phyloP scores from a whole-genome alignment of 805 yeast species.

The Barnettozyma botsteinii region DNA sequence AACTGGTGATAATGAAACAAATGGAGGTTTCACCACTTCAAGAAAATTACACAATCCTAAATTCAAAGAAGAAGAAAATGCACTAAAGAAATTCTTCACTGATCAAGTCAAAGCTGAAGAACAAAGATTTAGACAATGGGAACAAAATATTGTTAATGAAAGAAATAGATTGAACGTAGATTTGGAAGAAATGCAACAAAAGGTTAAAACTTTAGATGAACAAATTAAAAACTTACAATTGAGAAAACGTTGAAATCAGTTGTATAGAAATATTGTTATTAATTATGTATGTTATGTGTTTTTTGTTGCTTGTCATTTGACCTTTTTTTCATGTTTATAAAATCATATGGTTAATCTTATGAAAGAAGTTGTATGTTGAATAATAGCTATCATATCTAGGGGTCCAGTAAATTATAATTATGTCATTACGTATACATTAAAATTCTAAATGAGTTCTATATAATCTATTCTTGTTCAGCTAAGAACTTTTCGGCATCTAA shows the following conservation, averaged over 20 bases:
- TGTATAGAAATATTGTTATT: not conserved
- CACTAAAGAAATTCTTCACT: slow-evolving; percentile 88
- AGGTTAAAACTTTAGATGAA: slow-evolving; percentile 68
- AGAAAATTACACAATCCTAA: slow-evolving; percentile 73
- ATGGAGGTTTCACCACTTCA: slow-evolving; percentile 36
- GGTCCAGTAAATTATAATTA: too few relatives aligned
- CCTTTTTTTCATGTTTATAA: too few relatives aligned
- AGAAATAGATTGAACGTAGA: slow-evolving; percentile 92
- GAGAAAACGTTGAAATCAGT: slow-evolving; percentile 36
- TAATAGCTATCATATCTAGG: too few relatives aligned
- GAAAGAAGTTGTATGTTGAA: too few relatives aligned
- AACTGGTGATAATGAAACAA: slow-evolving; percentile 32
- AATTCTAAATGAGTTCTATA: not conserved
- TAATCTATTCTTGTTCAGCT: slow-evolving; percentile 45
- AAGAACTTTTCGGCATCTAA: slow-evolving; percentile 85
- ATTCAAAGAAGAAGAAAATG: slow-evolving; percentile 94
- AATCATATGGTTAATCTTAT: too few relatives aligned
- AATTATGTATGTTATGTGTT: not conserved
- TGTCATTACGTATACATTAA: too few relatives aligned
- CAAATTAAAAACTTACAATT: slow-evolving; percentile 60
- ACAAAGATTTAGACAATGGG: slow-evolving; percentile 98
- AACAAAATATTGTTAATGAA: slow-evolving; percentile 90
- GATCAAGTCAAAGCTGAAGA: slow-evolving; percentile 97
- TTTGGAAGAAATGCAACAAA: slow-evolving; percentile 79
- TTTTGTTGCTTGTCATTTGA: not conserved